These are phyloP conservation scores for Amauroascus verrucosus DNA, from an alignment of 2,329 filamentous ascomycete genomes.

Conservation along the genomic window DNA sequence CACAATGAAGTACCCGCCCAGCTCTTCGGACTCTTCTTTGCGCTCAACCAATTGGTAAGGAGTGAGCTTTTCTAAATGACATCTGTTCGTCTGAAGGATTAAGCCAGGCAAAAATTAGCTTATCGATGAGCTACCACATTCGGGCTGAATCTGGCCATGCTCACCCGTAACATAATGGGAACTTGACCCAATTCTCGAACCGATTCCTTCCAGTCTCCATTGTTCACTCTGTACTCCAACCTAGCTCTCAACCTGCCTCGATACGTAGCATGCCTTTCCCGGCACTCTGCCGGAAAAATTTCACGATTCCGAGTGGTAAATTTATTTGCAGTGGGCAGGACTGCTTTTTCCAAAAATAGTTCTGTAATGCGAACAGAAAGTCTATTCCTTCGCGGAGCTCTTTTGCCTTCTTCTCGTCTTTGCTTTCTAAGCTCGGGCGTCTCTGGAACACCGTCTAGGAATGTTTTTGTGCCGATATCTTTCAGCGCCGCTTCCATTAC, in stretches of 20 bases:
- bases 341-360: constrained; percentile 70
- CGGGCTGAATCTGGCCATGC: constrained; percentile 19
- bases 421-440: constrained; percentile 30
- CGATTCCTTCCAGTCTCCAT: constrained; percentile 72
- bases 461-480: constrained; percentile 84
- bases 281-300: constrained; percentile 82
- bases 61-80: constrained; percentile 77
- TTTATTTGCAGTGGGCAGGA: constrained; percentile 73
- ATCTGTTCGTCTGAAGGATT: constrained; percentile 63
- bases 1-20: constrained; percentile 94
- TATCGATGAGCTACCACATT: constrained; percentile 14
- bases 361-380: constrained; percentile 70
- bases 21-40: constrained; percentile 92
- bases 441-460: constrained; percentile 63
- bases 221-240: constrained; percentile 77
- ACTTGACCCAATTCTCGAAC: constrained; percentile 77
- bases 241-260: constrained; percentile 73
- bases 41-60: constrained; percentile 71
- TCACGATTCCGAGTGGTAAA: constrained; percentile 67
- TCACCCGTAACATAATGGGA: constrained; percentile 84
- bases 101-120: constrained; percentile 1
- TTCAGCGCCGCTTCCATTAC: constrained; percentile 63
- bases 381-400: constrained; percentile 52
- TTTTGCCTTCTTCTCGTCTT: constrained; percentile 45
- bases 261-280: constrained; percentile 88